Evolutionary conservation across 306 rosid species (phyloP).

Genomic region (Vigna angularis): DNA sequence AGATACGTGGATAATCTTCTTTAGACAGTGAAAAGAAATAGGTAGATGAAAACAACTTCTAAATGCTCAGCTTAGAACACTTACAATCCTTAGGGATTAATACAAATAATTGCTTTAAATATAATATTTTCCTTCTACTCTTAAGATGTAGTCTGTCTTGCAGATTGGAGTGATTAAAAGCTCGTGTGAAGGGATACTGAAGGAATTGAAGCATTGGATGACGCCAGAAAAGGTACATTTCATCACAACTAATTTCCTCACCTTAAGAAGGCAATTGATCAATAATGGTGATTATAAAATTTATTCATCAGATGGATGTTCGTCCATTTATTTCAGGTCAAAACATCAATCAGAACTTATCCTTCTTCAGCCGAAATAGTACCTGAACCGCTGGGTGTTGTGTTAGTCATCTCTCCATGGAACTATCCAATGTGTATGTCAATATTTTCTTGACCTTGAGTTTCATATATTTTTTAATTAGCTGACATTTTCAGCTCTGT

Average conservation of each 20-base stretch:
- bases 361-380: conserved; percentile 96
- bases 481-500: conserved; percentile 5
- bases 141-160: conserved; percentile 40
- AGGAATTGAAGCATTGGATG: conserved; percentile 78
- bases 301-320: neutral
- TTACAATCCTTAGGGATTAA: too few species aligned
- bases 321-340: conserved; percentile 58
- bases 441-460: conserved; percentile 14
- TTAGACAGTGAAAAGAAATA: too few species aligned
- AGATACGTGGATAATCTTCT: too few species aligned
- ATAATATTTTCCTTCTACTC: neutral
- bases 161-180: conserved; percentile 76
- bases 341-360: conserved; percentile 73
- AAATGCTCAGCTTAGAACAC: too few species aligned
- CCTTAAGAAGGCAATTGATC: neutral
- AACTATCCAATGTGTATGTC: conserved; percentile 94
- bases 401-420: conserved; percentile 86
- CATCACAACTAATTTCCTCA: conserved; percentile 26
- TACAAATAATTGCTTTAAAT: neutral
- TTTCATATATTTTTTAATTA: conserved; percentile 9
- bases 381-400: conserved; percentile 91
- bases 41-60: too few species aligned
- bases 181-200: conserved; percentile 64
- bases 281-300: conserved; percentile 5
- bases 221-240: conserved; percentile 75